Conservation (phyloP, 2,329 filamentous ascomycete species). For the Pseudogymnoascus sp. region DNA sequence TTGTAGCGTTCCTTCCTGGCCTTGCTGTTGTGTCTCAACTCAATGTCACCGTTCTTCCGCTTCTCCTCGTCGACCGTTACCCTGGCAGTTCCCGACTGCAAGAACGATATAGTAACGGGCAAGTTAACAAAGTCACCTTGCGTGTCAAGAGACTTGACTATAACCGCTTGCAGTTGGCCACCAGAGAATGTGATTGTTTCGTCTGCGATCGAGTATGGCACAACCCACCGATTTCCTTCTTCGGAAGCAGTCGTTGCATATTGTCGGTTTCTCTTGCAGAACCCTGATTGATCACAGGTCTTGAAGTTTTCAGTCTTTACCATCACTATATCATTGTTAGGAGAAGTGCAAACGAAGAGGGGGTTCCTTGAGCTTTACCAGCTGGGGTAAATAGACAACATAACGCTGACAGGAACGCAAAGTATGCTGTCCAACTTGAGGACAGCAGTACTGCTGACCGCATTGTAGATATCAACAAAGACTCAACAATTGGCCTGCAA, state of each 20-base stretch:
- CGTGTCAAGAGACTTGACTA: conserved; percentile 69
- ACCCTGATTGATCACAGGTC: conserved; percentile 88
- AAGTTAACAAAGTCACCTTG: conserved; percentile 63
- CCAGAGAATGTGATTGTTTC: conserved; percentile 67
- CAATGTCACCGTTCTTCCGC: conserved; percentile 79
- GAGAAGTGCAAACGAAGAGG: neutral
- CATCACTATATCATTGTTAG: conserved; percentile 43
- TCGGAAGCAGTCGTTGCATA: conserved; percentile 70
- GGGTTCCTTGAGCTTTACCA: conserved; percentile 37
- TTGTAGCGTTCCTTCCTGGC: conserved; percentile 90
- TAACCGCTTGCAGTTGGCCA: conserved; percentile 67
- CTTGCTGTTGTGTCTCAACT: conserved; percentile 74
- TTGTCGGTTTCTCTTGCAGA: conserved; percentile 89
- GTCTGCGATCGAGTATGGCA: conserved; percentile 70
- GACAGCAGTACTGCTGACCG: conserved; percentile 35
- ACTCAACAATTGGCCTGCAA: conserved; percentile 1
- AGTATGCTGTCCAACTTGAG: conserved; percentile 54
- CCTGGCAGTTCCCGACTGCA: conserved; percentile 79
- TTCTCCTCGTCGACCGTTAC: conserved; percentile 88
- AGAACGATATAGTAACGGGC: conserved; percentile 78
- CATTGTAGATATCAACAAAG: conserved; percentile 11
- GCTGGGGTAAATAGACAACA: conserved; percentile 53
- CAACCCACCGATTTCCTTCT: conserved; percentile 55
- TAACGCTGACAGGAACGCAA: conserved; percentile 51
- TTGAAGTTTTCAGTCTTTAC: conserved; percentile 98